Base-by-base conservation (phyloP, 306 rosid genomes). In the Cucurbita argyrosperma region DNA sequence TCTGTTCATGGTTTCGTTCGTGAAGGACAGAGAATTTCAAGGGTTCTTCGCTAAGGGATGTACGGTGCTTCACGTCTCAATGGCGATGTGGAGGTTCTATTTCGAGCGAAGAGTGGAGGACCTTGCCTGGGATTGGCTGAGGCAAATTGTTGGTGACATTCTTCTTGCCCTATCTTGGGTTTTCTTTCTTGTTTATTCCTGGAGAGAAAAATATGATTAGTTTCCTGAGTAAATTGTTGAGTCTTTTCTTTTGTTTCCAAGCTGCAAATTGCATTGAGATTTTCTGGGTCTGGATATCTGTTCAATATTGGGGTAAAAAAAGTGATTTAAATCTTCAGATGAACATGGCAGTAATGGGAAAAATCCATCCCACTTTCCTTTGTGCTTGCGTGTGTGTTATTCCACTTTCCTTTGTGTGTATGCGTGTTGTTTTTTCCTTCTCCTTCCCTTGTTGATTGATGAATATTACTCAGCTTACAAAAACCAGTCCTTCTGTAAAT, bases 131-230 rank as follows among this genome's bases (percentile, higher is more conserved):
- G 96, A 93, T 71, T 93, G 96, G 89, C 85, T 93, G 42, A 80
- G 96, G 76, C 96, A 90, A 87, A 93, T 92, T 3, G 90, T 90
- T 50, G 98, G 98, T 18, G 98, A 93, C 50, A 57, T 86, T 38
- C 70, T 93, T 7, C 84, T 93, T 84, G 93, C 91, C 0, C 78
- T 84, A 45, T 93, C 98, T 0, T 93, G 98, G 98, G 86, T 93
- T 37, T 90, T 86, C 87, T 87, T 90, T 59, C 90, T 93, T 35
- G 82, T 90, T 74, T 90, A 81, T 84, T 88, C 96, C 8, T 93
- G 98, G 98, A 82, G 96, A 77, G 96, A 93, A 80, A 93, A 90
- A 90, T 93, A 93, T 72, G 98, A 93, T 78, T 87, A 73, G 61
- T 65, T 43, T 18, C 5, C 2, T 19, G 13, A 18, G 38, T 43